Base-by-base conservation (phyloP, 129 eudicot species). In the Saposhnikovia divaricata region DNA sequence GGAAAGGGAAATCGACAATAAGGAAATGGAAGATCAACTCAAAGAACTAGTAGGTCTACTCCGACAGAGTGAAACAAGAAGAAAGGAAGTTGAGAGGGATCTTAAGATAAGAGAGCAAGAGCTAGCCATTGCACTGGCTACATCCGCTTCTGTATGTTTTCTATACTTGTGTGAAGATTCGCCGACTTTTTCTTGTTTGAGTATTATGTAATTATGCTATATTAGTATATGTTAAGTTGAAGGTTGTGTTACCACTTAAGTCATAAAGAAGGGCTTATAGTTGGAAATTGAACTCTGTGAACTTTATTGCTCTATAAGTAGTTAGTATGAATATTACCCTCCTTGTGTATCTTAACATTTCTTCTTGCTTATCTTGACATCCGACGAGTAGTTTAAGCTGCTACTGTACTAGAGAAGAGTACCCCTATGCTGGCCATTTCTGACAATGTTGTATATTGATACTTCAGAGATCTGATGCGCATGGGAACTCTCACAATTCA, bases 1-100 rank as follows among this genome's bases (percentile, higher is more conserved):
- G 92, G 99, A 92, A 75, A 89, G 83, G 82, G 96, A 92, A 38
- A 85, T 86, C 34, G 98, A 96, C 79, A 84, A 87, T 84, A 96
- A 90, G 84, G 99, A 92, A 87, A 92, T 96, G 99, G 92, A 96
- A 85, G 98, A 96, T 85, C 99, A 96, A 69, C 87, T 90, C 79
- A 92, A 96, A 84, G 99, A 96, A 83, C 97, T 96, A 31, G 91
- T 96, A 14, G 91, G 93, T 77, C 82, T 96, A 59, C 78, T 96
- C 69, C 84, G 96, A 70, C 99, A 96, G 78, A 96, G 97, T 83
- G 99, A 96, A 83, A 53, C 88, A 80, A 86, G 99, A 72, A 87
- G 97, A 85, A 96, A 92, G 82, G 99, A 96, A 83, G 86, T 82
- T 46, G 99, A 96, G 80, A 92, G 91, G 86, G 99, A 92, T 85